These are phyloP conservation scores for Solanum corneliomulleri DNA, from an alignment of 257 asterid genomes.

Conservation along the genomic window DNA sequence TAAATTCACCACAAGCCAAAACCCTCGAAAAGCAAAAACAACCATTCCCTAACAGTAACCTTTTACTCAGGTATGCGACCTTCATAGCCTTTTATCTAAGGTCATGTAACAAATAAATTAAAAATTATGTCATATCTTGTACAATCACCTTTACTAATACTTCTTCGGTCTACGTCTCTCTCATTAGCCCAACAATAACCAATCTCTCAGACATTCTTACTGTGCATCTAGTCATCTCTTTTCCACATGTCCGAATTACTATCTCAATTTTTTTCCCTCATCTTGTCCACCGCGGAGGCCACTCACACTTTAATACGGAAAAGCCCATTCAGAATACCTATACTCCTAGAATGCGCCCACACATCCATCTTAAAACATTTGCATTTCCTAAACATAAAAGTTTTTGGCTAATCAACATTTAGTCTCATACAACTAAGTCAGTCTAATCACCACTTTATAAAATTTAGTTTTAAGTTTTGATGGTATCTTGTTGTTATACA, in stretches of 20 bases:
- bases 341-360: background rate
- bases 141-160: too few relatives aligned
- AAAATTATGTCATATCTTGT: background rate
- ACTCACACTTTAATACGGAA: too few relatives aligned
- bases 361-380: background rate
- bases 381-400: fast-evolving
- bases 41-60: background rate
- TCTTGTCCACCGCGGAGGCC: background rate
- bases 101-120: too few relatives aligned
- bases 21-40: background rate
- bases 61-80: background rate
- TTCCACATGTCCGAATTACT: background rate
- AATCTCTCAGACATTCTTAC: background rate
- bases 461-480: too few relatives aligned
- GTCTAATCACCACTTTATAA: background rate
- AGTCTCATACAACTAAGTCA: background rate
- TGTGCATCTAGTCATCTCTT: too few relatives aligned
- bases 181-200: background rate
- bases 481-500: background rate
- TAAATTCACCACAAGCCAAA: too few relatives aligned
- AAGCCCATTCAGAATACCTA: background rate
- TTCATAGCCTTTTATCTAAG: background rate
- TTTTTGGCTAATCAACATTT: too few relatives aligned
- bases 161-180: background rate
- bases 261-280: background rate